A percentile compares a stretch with the other conserved stretches of the same genome.
Conservation (phyloP, 2,329 filamentous ascomycete genomes). For the Clonostachys byssicola region DNA sequence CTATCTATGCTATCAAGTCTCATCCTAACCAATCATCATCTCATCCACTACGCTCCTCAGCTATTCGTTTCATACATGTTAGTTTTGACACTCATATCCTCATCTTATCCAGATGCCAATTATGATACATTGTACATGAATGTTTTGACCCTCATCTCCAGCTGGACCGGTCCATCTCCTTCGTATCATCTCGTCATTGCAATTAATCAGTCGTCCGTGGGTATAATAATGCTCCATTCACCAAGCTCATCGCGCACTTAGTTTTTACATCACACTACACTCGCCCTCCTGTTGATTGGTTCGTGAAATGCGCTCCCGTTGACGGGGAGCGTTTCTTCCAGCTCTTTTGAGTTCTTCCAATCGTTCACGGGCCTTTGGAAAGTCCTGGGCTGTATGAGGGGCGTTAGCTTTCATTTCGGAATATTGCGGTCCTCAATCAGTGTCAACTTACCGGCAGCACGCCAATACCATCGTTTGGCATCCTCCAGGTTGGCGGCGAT, state of each 20-base stretch:
- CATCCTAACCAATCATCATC: too few relatives aligned
- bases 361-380: constrained; percentile 86
- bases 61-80: not conserved
- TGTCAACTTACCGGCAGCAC: constrained; percentile 78
- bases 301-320: constrained; percentile 74
- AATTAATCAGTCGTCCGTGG: too few relatives aligned
- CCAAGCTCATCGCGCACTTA: not conserved
- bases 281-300: constrained; percentile 87
- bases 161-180: too few relatives aligned
- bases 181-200: too few relatives aligned
- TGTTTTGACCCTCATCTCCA: too few relatives aligned
- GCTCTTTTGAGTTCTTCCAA: constrained; percentile 87
- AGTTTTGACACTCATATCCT: not conserved
- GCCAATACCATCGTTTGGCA: constrained; percentile 97
- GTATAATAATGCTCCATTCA: not conserved
- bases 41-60: too few relatives aligned
- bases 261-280: constrained; percentile 73
- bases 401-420: not conserved
- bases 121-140: too few relatives aligned
- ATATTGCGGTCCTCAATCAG: not conserved
- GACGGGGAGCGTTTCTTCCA: constrained; percentile 69
- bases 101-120: not conserved
- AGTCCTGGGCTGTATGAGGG: constrained; percentile 71
- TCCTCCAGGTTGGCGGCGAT: constrained; percentile 83
- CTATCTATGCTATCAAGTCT: too few relatives aligned